Conservation (phyloP, 1,139 yeast species). For the Pneumocystis oryctolagi region DNA sequence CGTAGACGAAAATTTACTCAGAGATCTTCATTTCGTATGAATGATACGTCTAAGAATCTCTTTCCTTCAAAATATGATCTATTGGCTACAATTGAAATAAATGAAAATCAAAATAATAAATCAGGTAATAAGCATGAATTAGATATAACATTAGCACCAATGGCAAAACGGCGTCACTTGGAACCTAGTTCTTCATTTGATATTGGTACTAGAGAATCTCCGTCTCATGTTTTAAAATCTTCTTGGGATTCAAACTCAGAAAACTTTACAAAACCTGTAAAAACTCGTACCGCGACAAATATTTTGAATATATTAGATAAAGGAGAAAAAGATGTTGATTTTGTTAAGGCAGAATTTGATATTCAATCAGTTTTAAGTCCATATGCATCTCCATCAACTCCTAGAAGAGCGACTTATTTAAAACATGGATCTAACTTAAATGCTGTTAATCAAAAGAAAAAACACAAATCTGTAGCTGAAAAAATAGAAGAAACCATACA, state of each 20-base stretch:
- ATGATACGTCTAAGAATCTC: not conserved
- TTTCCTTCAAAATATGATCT: not conserved
- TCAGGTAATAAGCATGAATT: not conserved
- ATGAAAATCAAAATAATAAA: not conserved
- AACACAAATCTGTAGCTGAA: not conserved
- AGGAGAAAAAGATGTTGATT: not conserved
- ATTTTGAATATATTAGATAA: not conserved
- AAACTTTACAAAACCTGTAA: not conserved
- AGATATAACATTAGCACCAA: not conserved
- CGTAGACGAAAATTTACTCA: not conserved
- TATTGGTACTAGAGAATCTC: not conserved
- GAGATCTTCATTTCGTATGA: not conserved
- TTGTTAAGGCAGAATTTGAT: not conserved
- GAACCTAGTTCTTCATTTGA: not conserved
- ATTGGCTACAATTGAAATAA: not conserved
- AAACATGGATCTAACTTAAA: not conserved
- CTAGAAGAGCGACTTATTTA: not conserved
- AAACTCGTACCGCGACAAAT: not conserved
- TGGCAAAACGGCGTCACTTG: not conserved
- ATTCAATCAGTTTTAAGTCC: not conserved
- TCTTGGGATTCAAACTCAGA: not conserved
- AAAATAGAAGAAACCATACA: not conserved
- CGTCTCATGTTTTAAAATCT: not conserved
- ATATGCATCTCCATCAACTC: not conserved
- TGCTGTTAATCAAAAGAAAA: not conserved